phyloP scores from a whole-genome alignment of 2,329 filamentous ascomycete genomes.

The Stemphylium vesicarium region DNA sequence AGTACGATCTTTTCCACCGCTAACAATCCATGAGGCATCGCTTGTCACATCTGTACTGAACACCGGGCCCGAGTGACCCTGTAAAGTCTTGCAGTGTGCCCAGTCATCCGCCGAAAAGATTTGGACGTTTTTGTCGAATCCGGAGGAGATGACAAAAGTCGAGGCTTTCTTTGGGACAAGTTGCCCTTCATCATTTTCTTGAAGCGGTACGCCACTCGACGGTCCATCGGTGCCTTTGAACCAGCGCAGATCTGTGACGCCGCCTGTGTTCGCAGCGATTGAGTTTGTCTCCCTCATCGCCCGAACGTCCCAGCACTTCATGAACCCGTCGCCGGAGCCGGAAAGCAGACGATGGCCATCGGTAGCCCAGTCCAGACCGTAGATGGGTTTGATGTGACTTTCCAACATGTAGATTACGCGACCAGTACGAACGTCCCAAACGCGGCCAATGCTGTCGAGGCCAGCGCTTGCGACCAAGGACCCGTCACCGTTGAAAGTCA shows the following conservation, averaged over 20 bases:
- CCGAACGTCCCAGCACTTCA: constrained; percentile 97
- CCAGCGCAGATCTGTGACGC: constrained; percentile 92
- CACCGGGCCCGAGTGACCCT: constrained; percentile 90
- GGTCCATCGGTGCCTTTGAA: constrained; percentile 86
- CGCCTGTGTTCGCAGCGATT: constrained; percentile 88
- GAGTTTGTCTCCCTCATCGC: constrained; percentile 84
- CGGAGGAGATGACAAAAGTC: constrained; percentile 88
- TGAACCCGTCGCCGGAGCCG: constrained; percentile 90
- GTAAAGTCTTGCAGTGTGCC: constrained; percentile 84
- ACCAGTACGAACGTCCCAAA: constrained; percentile 94
- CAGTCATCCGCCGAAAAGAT: constrained; percentile 97
- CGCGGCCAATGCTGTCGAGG: constrained; percentile 88
- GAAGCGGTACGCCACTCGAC: constrained; percentile 65
- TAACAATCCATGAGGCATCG: constrained; percentile 91
- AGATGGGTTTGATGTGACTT: constrained; percentile 90
- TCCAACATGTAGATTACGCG: constrained; percentile 96
- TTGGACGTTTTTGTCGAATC: constrained; percentile 95
- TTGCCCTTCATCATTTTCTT: constrained; percentile 69
- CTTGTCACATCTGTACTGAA: constrained; percentile 86
- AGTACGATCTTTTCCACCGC: constrained; percentile 90
- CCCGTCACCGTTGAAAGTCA: constrained; percentile 90
- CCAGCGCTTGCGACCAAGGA: constrained; percentile 91
- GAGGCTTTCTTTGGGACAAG: constrained; percentile 78
- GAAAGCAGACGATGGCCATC: constrained; percentile 94
- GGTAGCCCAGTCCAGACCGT: constrained; percentile 87